Conservation (phyloP, 2,329 filamentous ascomycete species). For the Botrytis medusae region DNA sequence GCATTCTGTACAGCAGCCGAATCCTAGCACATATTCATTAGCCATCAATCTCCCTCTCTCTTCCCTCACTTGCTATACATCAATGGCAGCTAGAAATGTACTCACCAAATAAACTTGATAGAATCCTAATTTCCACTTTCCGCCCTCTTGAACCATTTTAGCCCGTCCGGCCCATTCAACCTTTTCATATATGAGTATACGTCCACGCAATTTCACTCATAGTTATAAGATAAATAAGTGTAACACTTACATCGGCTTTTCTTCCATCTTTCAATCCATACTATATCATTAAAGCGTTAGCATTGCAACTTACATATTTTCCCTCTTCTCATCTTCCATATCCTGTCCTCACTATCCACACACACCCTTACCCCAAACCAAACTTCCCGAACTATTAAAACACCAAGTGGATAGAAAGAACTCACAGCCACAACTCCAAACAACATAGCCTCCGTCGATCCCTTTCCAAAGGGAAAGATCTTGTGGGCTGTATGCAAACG, state of each 20-base stretch:
- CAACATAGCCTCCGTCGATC: conserved; percentile 52
- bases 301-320: neutral
- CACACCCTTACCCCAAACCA: neutral
- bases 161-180: conserved; percentile 37
- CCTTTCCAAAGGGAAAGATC: conserved; percentile 51
- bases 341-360: neutral
- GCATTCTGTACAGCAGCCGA: conserved; percentile 20
- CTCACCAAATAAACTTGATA: conserved; percentile 37
- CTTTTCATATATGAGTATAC: conserved; percentile 23
- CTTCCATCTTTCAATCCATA: conserved; percentile 53
- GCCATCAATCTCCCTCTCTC: neutral
- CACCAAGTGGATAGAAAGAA: neutral
- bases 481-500: conserved; percentile 48
- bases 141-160: conserved; percentile 32
- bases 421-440: conserved; percentile 49
- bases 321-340: neutral
- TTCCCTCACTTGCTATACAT: too few relatives aligned
- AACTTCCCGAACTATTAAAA: neutral
- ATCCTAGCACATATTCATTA: conserved; percentile 6
- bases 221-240: neutral
- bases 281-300: neutral
- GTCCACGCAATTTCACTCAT: neutral
- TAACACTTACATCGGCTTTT: conserved; percentile 29
- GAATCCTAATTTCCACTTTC: conserved; percentile 35
- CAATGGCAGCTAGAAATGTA: neutral